Evolutionary conservation across 176 grass and related monocot species (phyloP), one percentile per base, ranked within the genome.

Genomic region (Rhynchospora tenuis): DNA sequence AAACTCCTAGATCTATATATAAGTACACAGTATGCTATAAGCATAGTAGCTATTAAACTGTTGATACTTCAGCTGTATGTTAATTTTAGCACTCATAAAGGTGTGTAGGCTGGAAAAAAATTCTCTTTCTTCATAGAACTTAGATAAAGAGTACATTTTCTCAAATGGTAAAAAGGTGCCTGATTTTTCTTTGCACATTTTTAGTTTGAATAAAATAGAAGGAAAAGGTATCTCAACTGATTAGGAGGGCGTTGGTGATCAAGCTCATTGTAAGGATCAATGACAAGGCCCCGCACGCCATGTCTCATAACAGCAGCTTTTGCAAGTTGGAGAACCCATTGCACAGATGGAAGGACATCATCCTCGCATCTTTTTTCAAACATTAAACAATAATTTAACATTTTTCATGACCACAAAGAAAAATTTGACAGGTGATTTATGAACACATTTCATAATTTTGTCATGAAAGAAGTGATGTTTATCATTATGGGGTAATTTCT

Each of bases 191-290:
- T 71, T 45, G 27, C 6, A 26, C 28, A 52, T 7, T 29, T 29
- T 75, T 75, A 10, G 20, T 55, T 55, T 52, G 15, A n/a, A 5
- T 50, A 64, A 16, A 28, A 64, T 33, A 70, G 15, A 29, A 47
- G 5, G 15, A 66, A 61, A 46, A 63, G 48, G 24, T 5, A 50
- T 45, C 59, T 81, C 51, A 82, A 99, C 97, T 99, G 91, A 84
- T 86, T 93, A 66, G 88, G 15, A 24, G 88, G 5, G 15, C 93
- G 91, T 74, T 99, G 97, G 88, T 99, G 97, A 88, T 96, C 97
- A 68, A 99, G 93, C 86, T 99, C 97, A 68, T 99, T 99, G 59
- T 99, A 99, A 47, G 97, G 93, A 90, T 99, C 91, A 64, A 99
- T 99, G 26, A 99, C 97, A 80, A 99, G 93, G 79, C 97, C 97